Evolutionary conservation across 1,284 basidiomycete species (phyloP).

Genomic region (Neonothopanus nambi): DNA sequence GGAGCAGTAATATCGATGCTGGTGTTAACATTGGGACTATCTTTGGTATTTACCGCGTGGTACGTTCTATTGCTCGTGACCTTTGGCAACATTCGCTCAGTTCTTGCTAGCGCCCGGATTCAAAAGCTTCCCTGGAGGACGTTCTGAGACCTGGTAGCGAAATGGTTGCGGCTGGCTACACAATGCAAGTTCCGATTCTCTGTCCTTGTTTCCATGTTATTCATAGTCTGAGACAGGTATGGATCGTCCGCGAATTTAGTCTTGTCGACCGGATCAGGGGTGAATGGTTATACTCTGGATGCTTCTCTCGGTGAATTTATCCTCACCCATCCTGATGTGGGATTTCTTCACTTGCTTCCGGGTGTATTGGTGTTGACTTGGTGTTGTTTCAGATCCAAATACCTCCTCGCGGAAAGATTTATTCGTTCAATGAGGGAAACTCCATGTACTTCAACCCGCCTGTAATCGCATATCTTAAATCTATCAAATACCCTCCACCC

Average conservation of each 20-base stretch:
- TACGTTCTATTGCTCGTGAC: slow-evolving; percentile 37
- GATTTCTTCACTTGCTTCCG: slow-evolving; percentile 25
- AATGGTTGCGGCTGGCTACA: slow-evolving; percentile 98
- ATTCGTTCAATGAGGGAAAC: slow-evolving; percentile 99
- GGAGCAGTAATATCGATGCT: slow-evolving; percentile 98
- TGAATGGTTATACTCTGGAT: slow-evolving; percentile 98
- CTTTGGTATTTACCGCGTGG: slow-evolving; percentile 96
- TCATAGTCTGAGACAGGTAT: slow-evolving; percentile 64
- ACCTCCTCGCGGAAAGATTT: slow-evolving; percentile 95
- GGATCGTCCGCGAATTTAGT: slow-evolving; percentile 98
- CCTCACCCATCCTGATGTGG: slow-evolving; percentile 92
- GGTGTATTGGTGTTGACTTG: slow-evolving; percentile 1
- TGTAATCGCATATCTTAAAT: slow-evolving; percentile 86
- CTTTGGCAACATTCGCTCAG: too few relatives aligned
- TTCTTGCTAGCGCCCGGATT: slow-evolving; percentile 62
- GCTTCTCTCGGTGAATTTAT: slow-evolving; percentile 97
- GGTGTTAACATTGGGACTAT: slow-evolving; percentile 99
- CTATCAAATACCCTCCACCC: slow-evolving; percentile 86
- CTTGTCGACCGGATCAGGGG: slow-evolving; percentile 92
- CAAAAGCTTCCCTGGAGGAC: slow-evolving; percentile 78
- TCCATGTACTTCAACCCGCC: slow-evolving; percentile 91
- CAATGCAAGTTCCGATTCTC: slow-evolving; percentile 64
- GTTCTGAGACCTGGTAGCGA: slow-evolving; percentile 93
- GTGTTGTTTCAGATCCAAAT: slow-evolving; percentile 77
- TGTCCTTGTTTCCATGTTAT: slow-evolving; percentile 14